Evolutionary conservation across 768 basidiomycete genomes (phyloP).

Genomic region (Suillus lakei): DNA sequence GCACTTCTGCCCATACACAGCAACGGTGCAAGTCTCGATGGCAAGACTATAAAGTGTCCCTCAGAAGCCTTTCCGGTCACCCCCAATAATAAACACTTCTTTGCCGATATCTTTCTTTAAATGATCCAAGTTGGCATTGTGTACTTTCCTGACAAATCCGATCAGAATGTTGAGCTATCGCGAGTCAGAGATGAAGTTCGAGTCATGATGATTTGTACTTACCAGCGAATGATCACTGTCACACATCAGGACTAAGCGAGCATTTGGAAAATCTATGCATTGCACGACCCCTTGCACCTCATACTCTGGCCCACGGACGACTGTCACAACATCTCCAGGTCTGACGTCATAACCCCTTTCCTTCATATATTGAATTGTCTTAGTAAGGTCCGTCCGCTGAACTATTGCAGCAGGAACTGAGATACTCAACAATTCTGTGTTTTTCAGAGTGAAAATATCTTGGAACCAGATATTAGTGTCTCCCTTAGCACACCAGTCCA

Average conservation of each 20-base stretch:
- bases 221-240: neutral
- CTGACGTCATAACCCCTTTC: neutral
- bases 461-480: neutral
- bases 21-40: too few relatives aligned
- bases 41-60: neutral
- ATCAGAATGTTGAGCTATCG: neutral
- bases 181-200: neutral
- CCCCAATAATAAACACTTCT: neutral
- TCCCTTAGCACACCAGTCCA: neutral
- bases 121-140: neutral
- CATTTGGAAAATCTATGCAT: neutral
- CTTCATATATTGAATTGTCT: neutral
- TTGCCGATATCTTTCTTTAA: neutral
- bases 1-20: too few relatives aligned
- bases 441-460: neutral
- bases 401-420: neutral
- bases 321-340: neutral
- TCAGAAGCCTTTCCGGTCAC: neutral
- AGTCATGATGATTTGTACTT: neutral
- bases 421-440: neutral
- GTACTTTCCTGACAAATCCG: neutral
- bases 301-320: neutral
- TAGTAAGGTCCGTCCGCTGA: neutral
- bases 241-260: neutral
- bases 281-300: neutral